Conservation (phyloP, 2,329 filamentous ascomycete genomes). For the Bimuria novae-zelandiae region DNA sequence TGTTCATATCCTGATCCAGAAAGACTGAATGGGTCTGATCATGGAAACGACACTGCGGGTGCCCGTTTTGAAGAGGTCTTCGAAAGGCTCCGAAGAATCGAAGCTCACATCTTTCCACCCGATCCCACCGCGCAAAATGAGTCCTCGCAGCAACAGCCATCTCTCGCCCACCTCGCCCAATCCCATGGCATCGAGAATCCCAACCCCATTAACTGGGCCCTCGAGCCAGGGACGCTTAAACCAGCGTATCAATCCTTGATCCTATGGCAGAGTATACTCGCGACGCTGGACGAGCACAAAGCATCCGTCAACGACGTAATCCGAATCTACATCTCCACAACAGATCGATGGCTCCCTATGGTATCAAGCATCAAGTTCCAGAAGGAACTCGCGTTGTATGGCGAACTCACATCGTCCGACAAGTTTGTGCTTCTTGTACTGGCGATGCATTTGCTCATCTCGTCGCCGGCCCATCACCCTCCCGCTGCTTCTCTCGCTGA, state of each 20-base stretch:
- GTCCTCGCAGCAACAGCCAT: not conserved
- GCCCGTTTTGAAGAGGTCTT: slow-evolving; percentile 23
- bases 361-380: slow-evolving; percentile 11
- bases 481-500: not conserved
- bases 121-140: not conserved
- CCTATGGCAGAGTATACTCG: slow-evolving; percentile 13
- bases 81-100: slow-evolving; percentile 17
- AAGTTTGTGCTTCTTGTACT: slow-evolving; percentile 15
- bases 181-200: not conserved
- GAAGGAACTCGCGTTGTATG: slow-evolving; percentile 4
- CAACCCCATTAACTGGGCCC: slow-evolving; percentile 2
- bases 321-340: slow-evolving; percentile 12
- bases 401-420: not conserved
- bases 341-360: slow-evolving; percentile 21
- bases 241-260: slow-evolving; percentile 9
- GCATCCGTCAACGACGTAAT: slow-evolving; percentile 10
- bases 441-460: slow-evolving; percentile 21
- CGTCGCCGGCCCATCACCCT: slow-evolving; percentile 12
- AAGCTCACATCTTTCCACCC: slow-evolving; percentile 15
- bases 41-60: slow-evolving; percentile 1
- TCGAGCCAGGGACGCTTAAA: slow-evolving; percentile 14
- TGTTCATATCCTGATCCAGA: slow-evolving; percentile 16
- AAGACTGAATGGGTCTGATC: not conserved
- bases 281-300: slow-evolving; percentile 12
- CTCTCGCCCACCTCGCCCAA: not conserved